A percentile compares a stretch with the other conserved stretches of the same genome.
phyloP scores from a whole-genome alignment of 192 early-diverging fungal genomes.

The Chytriomyces sp. region DNA sequence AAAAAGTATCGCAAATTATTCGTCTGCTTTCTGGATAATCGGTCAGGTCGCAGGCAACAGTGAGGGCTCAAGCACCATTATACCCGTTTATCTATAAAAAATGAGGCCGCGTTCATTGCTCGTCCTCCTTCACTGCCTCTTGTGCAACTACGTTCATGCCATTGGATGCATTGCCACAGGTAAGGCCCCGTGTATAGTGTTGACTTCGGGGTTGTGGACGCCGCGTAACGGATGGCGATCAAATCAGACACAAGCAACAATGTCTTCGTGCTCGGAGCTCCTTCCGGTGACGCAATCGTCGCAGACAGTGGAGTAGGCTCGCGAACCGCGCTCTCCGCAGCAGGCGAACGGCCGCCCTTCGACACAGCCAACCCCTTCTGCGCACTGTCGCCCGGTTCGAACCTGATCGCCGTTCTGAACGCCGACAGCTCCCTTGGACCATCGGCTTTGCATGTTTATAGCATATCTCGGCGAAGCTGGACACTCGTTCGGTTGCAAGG shows the following conservation, averaged over 20 bases:
- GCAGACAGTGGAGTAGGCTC: neutral
- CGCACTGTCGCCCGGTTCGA: slow-evolving; percentile 9
- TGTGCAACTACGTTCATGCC: neutral
- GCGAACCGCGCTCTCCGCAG: neutral
- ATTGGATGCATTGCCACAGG: neutral
- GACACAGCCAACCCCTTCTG: slow-evolving; percentile 21
- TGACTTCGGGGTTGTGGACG: neutral
- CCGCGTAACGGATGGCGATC: neutral
- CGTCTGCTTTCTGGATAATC: too few species aligned
- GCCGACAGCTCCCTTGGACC: neutral
- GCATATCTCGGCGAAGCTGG: neutral
- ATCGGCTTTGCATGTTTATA: slow-evolving; percentile 21
- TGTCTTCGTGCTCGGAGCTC: slow-evolving; percentile 17
- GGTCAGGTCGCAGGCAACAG: too few species aligned
- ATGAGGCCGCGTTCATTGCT: too few species aligned
- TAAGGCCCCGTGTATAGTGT: neutral
- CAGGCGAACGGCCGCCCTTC: slow-evolving; percentile 14
- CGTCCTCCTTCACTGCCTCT: too few species aligned
- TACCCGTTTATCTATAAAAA: too few species aligned
- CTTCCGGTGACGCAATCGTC: slow-evolving; percentile 8
- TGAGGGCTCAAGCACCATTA: too few species aligned
- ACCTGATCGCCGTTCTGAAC: slow-evolving; percentile 18
- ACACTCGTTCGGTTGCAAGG: neutral
- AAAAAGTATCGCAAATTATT: too few species aligned
- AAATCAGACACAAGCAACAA: neutral